Evolutionary conservation across 108 stramenopile genomes (phyloP), one percentile per base, ranked within the genome.

Genomic region (Thalassiosira profunda): DNA sequence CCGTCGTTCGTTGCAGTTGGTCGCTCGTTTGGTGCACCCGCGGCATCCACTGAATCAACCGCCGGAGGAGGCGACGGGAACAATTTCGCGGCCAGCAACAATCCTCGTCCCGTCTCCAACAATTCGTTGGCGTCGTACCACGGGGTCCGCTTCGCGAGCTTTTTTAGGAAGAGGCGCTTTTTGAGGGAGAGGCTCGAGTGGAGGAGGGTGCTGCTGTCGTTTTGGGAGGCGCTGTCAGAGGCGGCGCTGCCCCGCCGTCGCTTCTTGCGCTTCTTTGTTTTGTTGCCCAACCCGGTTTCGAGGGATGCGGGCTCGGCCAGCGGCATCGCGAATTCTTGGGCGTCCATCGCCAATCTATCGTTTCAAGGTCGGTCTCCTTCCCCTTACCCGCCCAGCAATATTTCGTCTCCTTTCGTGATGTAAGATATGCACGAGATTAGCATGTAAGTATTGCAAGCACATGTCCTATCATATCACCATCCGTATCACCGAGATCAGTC

Each of bases 141-240:
- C 3, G 77, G 77, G 23, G 77, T 79, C 36, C 59, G 41, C 11
- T 58, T 63, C 37, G 49, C 33, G 2, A 58, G 33, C 23, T 58
- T 79, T 40, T 54, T 66, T 26, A 79, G 49, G 23, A 49, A 42
- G 14, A 52, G 60, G 1, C 38, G 58, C 25, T 70, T 79, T 46
- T 64, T 70, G 10, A 58, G 20, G 2, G 77, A 79, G 15, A 79
- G 31, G 26, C 55, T 76, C 33, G 74, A 67, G 7, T 54, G 37
- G 6, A 44, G 24, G 38, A 35, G 21, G 5, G 30, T 57, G 8
- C n/a, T 48, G 18, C 20, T 25, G 33, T 61, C 42, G 31, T 45
- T n/a, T 18, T 26, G 45, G 38, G 87, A 88, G 74, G 85, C 86
- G 58, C 74, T 90, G 2, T 86, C 76, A 85, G 90, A 3, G 60